phyloP scores from a whole-genome alignment of 2,329 filamentous ascomycete genomes.

The Epichloe aotearoae region DNA sequence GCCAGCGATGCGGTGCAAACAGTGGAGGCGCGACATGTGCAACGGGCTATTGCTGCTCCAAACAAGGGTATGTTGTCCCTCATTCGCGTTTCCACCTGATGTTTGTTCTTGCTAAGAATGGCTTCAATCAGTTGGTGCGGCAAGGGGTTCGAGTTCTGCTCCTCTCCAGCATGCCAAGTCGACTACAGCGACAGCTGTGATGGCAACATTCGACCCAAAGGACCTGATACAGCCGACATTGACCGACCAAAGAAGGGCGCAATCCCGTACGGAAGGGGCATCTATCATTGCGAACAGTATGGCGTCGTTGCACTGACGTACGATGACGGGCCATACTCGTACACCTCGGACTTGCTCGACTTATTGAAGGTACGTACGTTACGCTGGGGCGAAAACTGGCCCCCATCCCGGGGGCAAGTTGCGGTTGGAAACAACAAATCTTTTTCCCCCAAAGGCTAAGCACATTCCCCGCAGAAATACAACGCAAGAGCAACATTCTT shows the following conservation, averaged over 20 bases:
- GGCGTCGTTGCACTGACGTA: conserved; percentile 30
- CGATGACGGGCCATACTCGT: conserved; percentile 32
- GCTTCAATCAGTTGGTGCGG: conserved; percentile 38
- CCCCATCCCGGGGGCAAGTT: background rate
- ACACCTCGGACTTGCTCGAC: conserved; percentile 28
- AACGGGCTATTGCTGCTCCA: conserved; percentile 27
- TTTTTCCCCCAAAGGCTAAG: background rate
- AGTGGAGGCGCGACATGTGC: conserved; percentile 15
- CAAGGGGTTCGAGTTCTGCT: conserved; percentile 40
- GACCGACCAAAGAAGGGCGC: conserved; percentile 38
- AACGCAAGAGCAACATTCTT: conserved; percentile 27
- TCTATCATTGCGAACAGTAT: conserved; percentile 25
- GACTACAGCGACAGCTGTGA: conserved; percentile 48
- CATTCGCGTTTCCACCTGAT: background rate
- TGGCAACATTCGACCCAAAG: conserved; percentile 38
- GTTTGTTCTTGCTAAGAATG: background rate
- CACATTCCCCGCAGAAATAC: conserved; percentile 16
- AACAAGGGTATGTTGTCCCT: conserved; percentile 22
- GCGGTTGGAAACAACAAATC: background rate
- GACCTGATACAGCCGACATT: conserved; percentile 39
- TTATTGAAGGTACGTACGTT: conserved; percentile 13
- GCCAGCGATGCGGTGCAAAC: background rate
- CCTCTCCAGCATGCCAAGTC: conserved; percentile 48
- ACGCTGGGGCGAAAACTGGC: background rate
- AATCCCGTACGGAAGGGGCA: conserved; percentile 41